Evolutionary conservation across 768 basidiomycete species (phyloP), one percentile per base, ranked within the genome.

Genomic region (Chalciporus sphaerocephalus): DNA sequence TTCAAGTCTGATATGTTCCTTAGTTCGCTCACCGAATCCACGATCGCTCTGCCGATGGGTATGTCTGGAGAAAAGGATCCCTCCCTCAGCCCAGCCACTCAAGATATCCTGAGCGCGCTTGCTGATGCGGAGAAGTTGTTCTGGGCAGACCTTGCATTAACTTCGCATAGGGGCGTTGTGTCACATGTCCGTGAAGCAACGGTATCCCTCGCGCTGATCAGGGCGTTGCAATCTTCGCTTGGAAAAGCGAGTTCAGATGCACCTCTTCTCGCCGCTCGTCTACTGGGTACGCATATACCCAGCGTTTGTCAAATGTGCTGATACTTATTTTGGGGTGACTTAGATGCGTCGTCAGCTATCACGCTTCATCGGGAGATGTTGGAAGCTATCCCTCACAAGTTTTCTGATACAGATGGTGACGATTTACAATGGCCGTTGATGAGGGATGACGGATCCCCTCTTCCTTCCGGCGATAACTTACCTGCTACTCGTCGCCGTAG

Each of bases 1-100:
- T 91, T 95, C 71, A 79, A 80, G 24, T 75, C 80, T 0, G 93
- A 97, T 60, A 87, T 96, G 71, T 88, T 93, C 61, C 71, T 96
- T 47, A 92, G 85, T 58, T 93, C 93, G 15, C 69, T 97, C 18
- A 78, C 85, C 0, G 95, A 98, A 61, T 95, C 95, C 1, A 84
- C 88, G 18, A 85, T 95, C 49, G 81, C 90, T 3, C 74, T 92
- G 45, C 90, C 91, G 0, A 83, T 90, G 80, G 83, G 87, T 0
- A 81, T 85, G 71, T 75, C 78, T 0, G 71, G 73, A 23, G 71
- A 72, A 44, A 67, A 69, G 46, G 62, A 57, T 2, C 53, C 60
- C 37, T 55, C 67, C 17, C 57, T 69, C n/a, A 66, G 70, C 18
- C 67, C 74, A 30, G 74, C 77, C 2, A 74, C 73, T 0, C 72